Conservation (phyloP, 139 green algal species). For the Eudorina sp. region DNA sequence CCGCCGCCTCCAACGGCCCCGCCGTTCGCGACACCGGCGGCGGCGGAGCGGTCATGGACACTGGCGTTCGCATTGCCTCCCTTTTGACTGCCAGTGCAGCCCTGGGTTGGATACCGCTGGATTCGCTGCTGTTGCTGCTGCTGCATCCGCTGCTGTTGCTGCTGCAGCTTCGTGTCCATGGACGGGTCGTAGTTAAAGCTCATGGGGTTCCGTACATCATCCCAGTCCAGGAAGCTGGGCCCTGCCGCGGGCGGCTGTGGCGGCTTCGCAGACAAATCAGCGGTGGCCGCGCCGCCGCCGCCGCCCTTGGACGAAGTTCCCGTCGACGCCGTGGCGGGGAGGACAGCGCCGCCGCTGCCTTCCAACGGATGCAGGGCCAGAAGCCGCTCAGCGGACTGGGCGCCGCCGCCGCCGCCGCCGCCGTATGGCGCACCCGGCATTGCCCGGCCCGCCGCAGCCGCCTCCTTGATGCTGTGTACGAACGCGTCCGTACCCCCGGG, state of each 20-base stretch:
- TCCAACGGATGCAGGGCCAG: neutral
- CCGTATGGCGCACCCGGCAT: neutral
- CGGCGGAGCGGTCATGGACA: too few species aligned
- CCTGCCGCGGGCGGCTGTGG: neutral
- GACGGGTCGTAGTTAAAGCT: slow-evolving; percentile 5
- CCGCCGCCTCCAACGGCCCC: neutral
- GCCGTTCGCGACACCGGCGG: neutral
- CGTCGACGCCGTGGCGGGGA: too few species aligned
- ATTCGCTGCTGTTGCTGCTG: neutral
- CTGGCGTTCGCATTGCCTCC: too few species aligned
- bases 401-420: neutral
- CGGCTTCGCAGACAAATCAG: too few species aligned
- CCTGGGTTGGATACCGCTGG: too few species aligned
- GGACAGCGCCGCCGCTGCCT: neutral
- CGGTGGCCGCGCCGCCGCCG: neutral
- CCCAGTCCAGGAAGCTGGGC: neutral
- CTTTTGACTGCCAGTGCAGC: too few species aligned
- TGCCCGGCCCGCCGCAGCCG: too few species aligned
- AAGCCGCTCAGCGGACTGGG: neutral
- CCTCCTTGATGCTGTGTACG: neutral
- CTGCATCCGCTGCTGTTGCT: neutral
- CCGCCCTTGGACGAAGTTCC: neutral
- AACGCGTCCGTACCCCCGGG: neutral
- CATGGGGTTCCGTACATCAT: slow-evolving; percentile 33
- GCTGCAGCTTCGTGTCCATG: neutral